These are phyloP conservation scores for Geranium incanum DNA, from an alignment of 441 rosid genomes.

Conservation along the genomic window DNA sequence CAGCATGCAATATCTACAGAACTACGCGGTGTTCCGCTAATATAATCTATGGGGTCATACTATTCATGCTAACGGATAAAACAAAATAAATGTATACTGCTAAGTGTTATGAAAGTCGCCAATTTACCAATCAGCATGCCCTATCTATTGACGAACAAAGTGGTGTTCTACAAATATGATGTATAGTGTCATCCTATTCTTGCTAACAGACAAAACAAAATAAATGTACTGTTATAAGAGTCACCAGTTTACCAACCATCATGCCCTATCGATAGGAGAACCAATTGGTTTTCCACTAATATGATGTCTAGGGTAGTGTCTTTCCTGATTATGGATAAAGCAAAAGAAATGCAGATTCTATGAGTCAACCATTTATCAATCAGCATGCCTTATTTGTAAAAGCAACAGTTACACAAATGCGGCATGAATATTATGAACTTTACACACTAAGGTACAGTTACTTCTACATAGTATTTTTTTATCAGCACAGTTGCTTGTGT, in stretches of 20 bases:
- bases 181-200: no score
- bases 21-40: background rate
- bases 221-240: background rate
- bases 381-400: background rate
- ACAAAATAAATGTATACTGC: background rate
- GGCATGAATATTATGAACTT: background rate
- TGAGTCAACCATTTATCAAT: background rate
- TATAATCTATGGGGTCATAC: background rate
- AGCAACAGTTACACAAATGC: background rate
- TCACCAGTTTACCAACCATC: background rate
- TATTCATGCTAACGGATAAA: background rate
- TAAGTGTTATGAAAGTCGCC: no score
- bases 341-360: no score
- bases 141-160: no score
- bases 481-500: background rate
- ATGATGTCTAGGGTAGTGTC: no score
- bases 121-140: no score
- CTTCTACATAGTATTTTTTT: background rate
- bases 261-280: no score
- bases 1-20: no score
- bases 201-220: background rate
- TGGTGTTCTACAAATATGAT: no score
- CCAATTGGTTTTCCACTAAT: no score
- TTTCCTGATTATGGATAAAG: no score
- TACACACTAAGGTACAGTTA: background rate